Base-by-base conservation (phyloP, 2,329 filamentous ascomycete genomes). In the Thermomyces lanuginosus region DNA sequence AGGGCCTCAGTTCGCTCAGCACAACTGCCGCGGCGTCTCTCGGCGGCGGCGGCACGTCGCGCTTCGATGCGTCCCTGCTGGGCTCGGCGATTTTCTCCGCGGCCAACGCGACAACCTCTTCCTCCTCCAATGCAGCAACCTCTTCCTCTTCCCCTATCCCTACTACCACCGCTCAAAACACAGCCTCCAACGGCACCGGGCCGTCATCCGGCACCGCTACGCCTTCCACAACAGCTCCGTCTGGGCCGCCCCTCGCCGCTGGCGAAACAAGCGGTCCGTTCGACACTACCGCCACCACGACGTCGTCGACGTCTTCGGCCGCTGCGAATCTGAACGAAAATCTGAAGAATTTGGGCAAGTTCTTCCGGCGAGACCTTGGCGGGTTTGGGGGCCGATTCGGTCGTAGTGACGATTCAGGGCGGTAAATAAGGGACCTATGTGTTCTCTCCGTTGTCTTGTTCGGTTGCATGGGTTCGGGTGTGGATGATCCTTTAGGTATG, bases 321-420 rank as follows among this genome's bases (percentile, higher is more conserved):
- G 72, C 76, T 42, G 70, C 69, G 5, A 81, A 77, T 27, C 69
- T 93, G 37, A 92, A 93, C 48, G 84, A 92, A 54, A 93, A 93
- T 53, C 50, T 95, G 53, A 84, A 82, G 58, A 92, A 82, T 49
- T 80, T 98, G 55, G 86, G 86, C 13, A 93, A 92, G 55, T 93
- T 95, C 57, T 95, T 95, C 60, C 73, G 77, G 36, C 64, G 86
- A 36, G 86, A 93, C 58, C 74, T 86, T 36, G 78, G 79, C 16
- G 71, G 74, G 2, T 66, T 86, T 36, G 76, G 78, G 2, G 70
- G 69, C 7, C 60, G 77, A 37, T 84, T 84, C 49, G 78, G 77
- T 24, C 30, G 45, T 26, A 48, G 46, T 31, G 46, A 51, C 32
- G 46, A 48, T 35, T 36, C 37, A 20, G 34, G 23, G 21, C 22